Conservation (phyloP, 176 grass and related monocot genomes). For the Tuctoria greenei region DNA sequence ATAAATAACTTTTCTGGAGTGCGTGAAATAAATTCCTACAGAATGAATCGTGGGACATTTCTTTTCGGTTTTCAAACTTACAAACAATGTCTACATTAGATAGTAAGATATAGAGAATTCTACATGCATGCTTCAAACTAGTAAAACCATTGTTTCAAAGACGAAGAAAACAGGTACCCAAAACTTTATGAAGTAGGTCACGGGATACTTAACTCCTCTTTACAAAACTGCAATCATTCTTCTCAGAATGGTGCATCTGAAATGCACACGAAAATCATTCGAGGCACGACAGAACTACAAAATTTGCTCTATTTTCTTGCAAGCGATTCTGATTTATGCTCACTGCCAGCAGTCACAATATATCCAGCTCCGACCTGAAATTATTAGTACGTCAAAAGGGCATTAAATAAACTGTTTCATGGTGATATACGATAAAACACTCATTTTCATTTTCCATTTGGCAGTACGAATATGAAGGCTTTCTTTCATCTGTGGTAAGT, state of each 20-base stretch:
- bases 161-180: neutral
- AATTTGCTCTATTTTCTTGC: slow-evolving; percentile 60
- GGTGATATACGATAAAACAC: neutral
- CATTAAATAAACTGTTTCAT: slow-evolving; percentile 6
- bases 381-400: neutral
- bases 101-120: neutral
- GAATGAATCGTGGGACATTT: neutral
- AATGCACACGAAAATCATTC: slow-evolving; percentile 32
- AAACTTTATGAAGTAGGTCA: neutral
- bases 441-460: neutral
- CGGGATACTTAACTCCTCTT: neutral
- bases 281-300: slow-evolving; percentile 28
- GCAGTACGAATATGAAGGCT: neutral
- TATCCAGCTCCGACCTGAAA: slow-evolving; percentile 86
- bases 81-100: neutral
- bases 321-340: slow-evolving; percentile 79
- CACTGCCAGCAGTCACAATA: slow-evolving; percentile 76
- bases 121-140: neutral
- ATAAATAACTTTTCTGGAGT: neutral
- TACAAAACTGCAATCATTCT: neutral
- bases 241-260: neutral
- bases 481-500: neutral
- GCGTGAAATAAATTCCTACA: neutral
- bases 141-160: neutral
- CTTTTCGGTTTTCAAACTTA: neutral